A percentile compares a stretch with the other conserved stretches of the same genome.
Conservation (phyloP, 2,329 filamentous ascomycete genomes). For the Bipolaris cookei region DNA sequence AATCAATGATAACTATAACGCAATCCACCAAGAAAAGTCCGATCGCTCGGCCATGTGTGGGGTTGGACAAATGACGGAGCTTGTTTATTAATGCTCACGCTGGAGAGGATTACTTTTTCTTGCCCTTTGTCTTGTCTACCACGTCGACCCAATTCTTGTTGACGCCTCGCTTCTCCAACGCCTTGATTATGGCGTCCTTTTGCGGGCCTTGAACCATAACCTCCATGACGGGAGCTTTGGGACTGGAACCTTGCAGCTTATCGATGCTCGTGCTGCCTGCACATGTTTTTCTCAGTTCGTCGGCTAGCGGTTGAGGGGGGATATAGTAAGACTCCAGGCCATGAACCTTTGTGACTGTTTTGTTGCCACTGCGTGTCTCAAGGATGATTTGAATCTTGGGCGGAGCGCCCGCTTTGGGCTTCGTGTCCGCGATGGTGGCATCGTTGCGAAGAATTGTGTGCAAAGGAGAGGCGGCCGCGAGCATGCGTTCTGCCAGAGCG, state of each 20-base stretch:
- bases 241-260: slow-evolving; percentile 64
- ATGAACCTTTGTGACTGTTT: slow-evolving; percentile 68
- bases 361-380: slow-evolving; percentile 70
- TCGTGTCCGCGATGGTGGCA: slow-evolving; percentile 52
- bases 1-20: background rate
- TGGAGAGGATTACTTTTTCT: slow-evolving; percentile 53
- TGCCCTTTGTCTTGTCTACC: slow-evolving; percentile 72
- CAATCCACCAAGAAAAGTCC: no score
- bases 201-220: slow-evolving; percentile 72
- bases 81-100: slow-evolving; percentile 5
- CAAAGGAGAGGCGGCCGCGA: slow-evolving; percentile 62
- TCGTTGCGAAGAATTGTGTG: slow-evolving; percentile 63
- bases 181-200: slow-evolving; percentile 64
- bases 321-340: slow-evolving; percentile 68
- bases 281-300: slow-evolving; percentile 71
- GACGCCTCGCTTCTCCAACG: slow-evolving; percentile 65
- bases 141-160: slow-evolving; percentile 66
- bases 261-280: slow-evolving; percentile 71
- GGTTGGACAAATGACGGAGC: slow-evolving; percentile 6
- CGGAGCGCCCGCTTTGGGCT: slow-evolving; percentile 65
- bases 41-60: background rate
- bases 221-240: slow-evolving; percentile 69
- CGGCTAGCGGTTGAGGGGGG: slow-evolving; percentile 64
- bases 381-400: slow-evolving; percentile 66
- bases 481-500: slow-evolving; percentile 64